Base-by-base conservation (phyloP, 1,284 basidiomycete species). In the Boletellus deceptivus region DNA sequence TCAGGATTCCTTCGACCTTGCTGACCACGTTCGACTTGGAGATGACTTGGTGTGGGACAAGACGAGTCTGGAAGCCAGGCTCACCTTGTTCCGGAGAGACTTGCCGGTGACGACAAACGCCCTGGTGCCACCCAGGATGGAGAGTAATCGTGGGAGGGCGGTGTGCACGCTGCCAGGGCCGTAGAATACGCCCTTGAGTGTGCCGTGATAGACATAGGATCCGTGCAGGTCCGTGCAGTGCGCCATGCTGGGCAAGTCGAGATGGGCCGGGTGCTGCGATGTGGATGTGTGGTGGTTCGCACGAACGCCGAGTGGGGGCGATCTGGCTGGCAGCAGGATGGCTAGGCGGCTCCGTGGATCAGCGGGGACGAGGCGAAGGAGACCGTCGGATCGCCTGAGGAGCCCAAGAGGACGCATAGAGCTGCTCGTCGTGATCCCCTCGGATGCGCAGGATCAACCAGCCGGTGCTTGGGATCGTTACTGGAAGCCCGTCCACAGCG, bases 61-160 rank as follows among this genome's bases (percentile, higher is more conserved):
- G 27, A 43, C 14, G 18, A 44, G 16, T 16, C 22, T 17, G 35
- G 50, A 51, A 25, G 56, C 48, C 7, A 41, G 17, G 40, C 58
- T 6, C 40, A 81, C 86, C 79, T 88, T 87, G 18, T 80, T 73
- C 52, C 79, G 69, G 31, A 91, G 73, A 53, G 78, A 85, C 59
- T 73, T 83, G 27, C 89, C 87, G 2, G 89, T 91, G 34, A 91
- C 77, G 46, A 90, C 65, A 22, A 90, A 64, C 2, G 82, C 88
- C 63, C 79, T 86, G 60, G 74, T 82, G 27, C 72, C 78, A 8
- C 75, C 77, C 33, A 88, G 59, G 13, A 63, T 63, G n/a, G 74
- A 58, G 43, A 88, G 67, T 13, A 89, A 67, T 60, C 79, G 79
- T 6, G 86, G 85, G 29, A 90, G 73, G 14, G 84, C 84, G 1